These are phyloP conservation scores for Xylariaceae sp. DNA, from an alignment of 2,329 filamentous ascomycete genomes.

Conservation along the genomic window DNA sequence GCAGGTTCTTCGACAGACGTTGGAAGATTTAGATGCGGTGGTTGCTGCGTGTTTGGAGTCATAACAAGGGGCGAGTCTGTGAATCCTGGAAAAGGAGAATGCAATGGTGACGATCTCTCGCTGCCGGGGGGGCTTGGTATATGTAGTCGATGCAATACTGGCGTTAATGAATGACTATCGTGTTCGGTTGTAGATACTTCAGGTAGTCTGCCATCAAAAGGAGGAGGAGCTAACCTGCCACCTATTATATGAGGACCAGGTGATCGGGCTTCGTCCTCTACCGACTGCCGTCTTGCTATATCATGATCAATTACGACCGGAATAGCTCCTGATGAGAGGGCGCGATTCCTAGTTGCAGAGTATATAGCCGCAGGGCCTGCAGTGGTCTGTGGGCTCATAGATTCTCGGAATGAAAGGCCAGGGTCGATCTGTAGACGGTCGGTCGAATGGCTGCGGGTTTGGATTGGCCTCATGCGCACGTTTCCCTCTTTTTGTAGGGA, in stretches of 20 bases:
- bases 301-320: slow-evolving; percentile 46
- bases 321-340: slow-evolving; percentile 54
- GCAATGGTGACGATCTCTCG: slow-evolving; percentile 52
- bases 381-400: slow-evolving; percentile 26
- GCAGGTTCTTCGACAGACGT: slow-evolving; percentile 55
- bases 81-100: slow-evolving; percentile 72
- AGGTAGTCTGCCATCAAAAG: slow-evolving; percentile 24
- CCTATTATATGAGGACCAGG: slow-evolving; percentile 37
- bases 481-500: slow-evolving; percentile 84
- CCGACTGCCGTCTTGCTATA: slow-evolving; percentile 48
- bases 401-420: slow-evolving; percentile 12
- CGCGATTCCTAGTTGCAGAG: slow-evolving; percentile 46
- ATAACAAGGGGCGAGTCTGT: slow-evolving; percentile 61
- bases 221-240: slow-evolving; percentile 43
- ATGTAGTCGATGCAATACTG: slow-evolving; percentile 48
- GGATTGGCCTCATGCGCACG: slow-evolving; percentile 71
- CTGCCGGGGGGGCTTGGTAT: slow-evolving; percentile 55
- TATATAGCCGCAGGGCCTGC: slow-evolving; percentile 23
- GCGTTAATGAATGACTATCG: slow-evolving; percentile 18
- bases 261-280: slow-evolving; percentile 36
- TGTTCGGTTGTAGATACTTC: slow-evolving; percentile 26
- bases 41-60: slow-evolving; percentile 50
- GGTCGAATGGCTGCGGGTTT: slow-evolving; percentile 72
- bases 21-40: slow-evolving; percentile 63
- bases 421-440: slow-evolving; percentile 47